Evolutionary conservation across 495 filamentous ascomycete species (phyloP).

Genomic region (Cercophora samala): DNA sequence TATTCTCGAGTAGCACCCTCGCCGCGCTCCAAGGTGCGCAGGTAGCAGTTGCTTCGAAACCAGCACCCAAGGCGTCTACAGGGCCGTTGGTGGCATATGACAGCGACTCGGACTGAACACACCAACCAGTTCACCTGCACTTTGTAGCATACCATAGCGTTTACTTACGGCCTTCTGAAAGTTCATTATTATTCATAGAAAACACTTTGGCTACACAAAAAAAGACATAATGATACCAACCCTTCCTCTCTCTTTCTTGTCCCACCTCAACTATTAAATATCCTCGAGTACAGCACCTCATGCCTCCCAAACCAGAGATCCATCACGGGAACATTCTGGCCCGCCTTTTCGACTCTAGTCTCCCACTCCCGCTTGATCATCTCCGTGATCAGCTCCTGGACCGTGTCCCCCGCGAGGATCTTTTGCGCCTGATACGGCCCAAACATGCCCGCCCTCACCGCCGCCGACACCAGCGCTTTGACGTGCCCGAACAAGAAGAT

Average conservation of each 20-base stretch:
- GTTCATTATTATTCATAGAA: too few species aligned
- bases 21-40: slow-evolving; percentile 61
- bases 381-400: slow-evolving; percentile 60
- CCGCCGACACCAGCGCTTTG: slow-evolving; percentile 84
- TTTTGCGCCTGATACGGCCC: slow-evolving; percentile 88
- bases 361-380: slow-evolving; percentile 59
- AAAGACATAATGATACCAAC: slow-evolving; percentile 10
- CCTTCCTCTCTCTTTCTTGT: too few species aligned
- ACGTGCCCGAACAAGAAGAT: slow-evolving; percentile 84
- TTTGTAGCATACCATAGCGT: background rate
- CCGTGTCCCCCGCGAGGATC: slow-evolving; percentile 63
- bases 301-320: slow-evolving; percentile 95
- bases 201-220: background rate
- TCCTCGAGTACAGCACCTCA: slow-evolving; percentile 91
- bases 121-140: background rate
- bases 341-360: slow-evolving; percentile 66
- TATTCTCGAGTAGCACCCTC: slow-evolving; percentile 77
- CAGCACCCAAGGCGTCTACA: slow-evolving; percentile 40
- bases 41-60: slow-evolving; percentile 49
- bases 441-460: slow-evolving; percentile 81
- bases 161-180: too few species aligned
- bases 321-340: slow-evolving; percentile 80
- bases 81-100: slow-evolving; percentile 86
- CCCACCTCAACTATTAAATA: slow-evolving; percentile 70
- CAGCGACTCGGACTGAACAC: slow-evolving; percentile 79